Evolutionary conservation across 75 land plant genomes (phyloP), one percentile per base, ranked within the genome.

Genomic region (Gnetum montanum): DNA sequence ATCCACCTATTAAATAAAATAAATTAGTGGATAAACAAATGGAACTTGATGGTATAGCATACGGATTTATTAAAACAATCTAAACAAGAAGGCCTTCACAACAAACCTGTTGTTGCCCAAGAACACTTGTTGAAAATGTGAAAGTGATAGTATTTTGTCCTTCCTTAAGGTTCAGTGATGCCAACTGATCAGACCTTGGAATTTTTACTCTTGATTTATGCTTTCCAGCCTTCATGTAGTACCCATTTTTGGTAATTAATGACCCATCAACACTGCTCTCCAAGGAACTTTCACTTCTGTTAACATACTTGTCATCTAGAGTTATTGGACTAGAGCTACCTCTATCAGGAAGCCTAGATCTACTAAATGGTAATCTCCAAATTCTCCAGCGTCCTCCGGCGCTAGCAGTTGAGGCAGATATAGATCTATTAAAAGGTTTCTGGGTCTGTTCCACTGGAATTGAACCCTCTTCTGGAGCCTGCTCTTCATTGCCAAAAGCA

Each of bases 121-220:
- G 65, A 19, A 90, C 81, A 56, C 83, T 79, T 11, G 97, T 86
- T 22, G 67, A 68, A 58, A 95, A 90, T 15, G 80, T 89, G 64
- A 95, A 95, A 30, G 85, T 75, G 11, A 95, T 69, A 48, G 70
- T 72, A 71, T 95, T 95, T 46, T 77, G 88, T 26, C 99, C 97
- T 47, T 90, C 96, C 60, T 84, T 86, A 48, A 95, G 65, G 46
- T 79, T 81, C 70, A 95, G 67, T 6, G 92, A 83, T 43, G 92
- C 97, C 36, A 95, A 41, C 72, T 90, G 88, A 19, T 82, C 83
- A 31, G 99, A 95, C 33, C 85, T 80, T 40, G 99, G 96, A 54
- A 70, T 73, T 34, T 72, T 57, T 24, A 64, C 58, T 6, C 71
- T 71, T 13, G 70, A 62, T 56, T 59, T 69, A 40, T 54, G 63